phyloP scores from a whole-genome alignment of 176 grass and related monocot species.

The Aegilops sharonensis region DNA sequence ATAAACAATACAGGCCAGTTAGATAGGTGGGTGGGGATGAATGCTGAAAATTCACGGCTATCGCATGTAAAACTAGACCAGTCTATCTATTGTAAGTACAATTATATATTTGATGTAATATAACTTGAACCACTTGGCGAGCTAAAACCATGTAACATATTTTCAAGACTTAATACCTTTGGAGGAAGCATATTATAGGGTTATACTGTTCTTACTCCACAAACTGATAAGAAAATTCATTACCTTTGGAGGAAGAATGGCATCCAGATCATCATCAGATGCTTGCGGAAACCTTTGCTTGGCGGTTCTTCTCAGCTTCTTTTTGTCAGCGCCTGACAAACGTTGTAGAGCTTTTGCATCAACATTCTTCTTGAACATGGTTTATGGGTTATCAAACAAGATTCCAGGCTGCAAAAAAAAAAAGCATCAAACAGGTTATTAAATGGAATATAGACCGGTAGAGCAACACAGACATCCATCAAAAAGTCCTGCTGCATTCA shows the following conservation, averaged over 20 bases:
- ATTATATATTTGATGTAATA: background rate
- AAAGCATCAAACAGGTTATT: background rate
- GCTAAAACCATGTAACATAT: background rate
- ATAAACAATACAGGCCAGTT: background rate
- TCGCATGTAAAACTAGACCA: background rate
- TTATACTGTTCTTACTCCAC: background rate
- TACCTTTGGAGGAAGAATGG: slow-evolving; percentile 87
- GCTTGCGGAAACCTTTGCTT: slow-evolving; percentile 82
- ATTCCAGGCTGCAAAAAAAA: slow-evolving; percentile 1
- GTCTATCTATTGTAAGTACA: background rate
- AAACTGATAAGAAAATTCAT: background rate
- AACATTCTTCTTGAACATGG: slow-evolving; percentile 94
- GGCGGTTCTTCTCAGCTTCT: slow-evolving; percentile 81
- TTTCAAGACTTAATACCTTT: background rate
- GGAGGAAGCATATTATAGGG: background rate
- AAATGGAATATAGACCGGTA: background rate
- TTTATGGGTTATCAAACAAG: slow-evolving; percentile 4
- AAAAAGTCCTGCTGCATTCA: background rate
- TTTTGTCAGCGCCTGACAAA: slow-evolving; percentile 93
- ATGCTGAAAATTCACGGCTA: background rate
- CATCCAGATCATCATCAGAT: slow-evolving; percentile 73
- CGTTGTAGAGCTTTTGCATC: slow-evolving; percentile 77
- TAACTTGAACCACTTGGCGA: background rate
- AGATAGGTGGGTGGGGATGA: background rate
- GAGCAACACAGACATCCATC: background rate